Evolutionary conservation across 257 asterid species (phyloP).

Genomic region (Solanum lycopersicoides): DNA sequence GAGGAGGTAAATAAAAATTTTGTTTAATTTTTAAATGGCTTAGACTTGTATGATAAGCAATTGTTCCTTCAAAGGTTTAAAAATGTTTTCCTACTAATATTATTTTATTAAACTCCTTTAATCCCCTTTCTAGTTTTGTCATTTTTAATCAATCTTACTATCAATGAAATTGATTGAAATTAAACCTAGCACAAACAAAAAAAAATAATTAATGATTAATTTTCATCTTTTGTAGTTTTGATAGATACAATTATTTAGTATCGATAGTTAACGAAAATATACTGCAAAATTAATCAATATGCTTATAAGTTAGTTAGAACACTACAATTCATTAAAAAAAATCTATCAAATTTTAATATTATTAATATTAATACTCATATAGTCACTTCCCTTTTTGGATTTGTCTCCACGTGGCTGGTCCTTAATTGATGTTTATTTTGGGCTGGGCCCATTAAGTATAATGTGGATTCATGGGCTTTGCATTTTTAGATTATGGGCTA

Average conservation of each 20-base stretch:
- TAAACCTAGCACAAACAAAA: no score
- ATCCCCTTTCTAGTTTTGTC: not conserved
- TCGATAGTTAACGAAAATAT: accelerated
- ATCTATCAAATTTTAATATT: no score
- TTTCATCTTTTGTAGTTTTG: accelerated
- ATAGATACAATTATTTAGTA: no score
- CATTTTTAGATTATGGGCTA: no score
- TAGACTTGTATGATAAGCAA: not conserved
- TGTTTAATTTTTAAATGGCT: not conserved
- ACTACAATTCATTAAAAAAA: no score
- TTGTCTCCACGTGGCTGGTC: not conserved
- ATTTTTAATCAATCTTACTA: not conserved
- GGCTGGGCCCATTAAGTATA: no score
- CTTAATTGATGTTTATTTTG: no score
- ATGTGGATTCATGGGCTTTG: no score
- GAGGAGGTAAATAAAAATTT: not conserved
- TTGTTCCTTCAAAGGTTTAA: not conserved
- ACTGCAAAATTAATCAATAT: no score
- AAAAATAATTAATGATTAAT: no score
- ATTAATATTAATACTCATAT: not conserved
- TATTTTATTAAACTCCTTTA: not conserved
- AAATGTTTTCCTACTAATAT: not conserved
- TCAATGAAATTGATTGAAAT: not conserved
- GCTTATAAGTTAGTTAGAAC: no score
- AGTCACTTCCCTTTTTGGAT: not conserved